Conservation (phyloP, 2,329 filamentous ascomycete genomes). For the Leptodontidium sp. region DNA sequence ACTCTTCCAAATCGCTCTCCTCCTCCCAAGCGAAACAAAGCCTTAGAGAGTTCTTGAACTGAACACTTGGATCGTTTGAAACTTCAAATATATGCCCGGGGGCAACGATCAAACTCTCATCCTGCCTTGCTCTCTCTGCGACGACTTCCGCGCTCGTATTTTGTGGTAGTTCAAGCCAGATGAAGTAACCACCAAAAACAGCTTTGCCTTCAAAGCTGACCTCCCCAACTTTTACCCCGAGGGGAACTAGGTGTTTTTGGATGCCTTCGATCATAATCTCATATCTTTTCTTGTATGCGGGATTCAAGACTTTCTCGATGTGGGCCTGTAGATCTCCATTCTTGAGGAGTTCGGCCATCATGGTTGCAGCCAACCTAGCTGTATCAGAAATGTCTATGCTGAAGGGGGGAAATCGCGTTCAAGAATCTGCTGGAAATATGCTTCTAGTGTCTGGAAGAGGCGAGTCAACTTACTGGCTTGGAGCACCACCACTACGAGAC, state of each 20-base stretch:
- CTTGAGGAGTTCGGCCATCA: conserved; percentile 58
- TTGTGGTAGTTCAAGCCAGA: conserved; percentile 76
- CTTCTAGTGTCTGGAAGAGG: neutral
- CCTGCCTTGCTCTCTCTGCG: conserved; percentile 64
- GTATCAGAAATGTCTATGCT: neutral
- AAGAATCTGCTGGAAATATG: no score
- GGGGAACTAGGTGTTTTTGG: conserved; percentile 63
- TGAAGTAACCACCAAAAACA: conserved; percentile 82
- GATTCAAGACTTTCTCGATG: conserved; percentile 53
- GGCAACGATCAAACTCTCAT: conserved; percentile 74
- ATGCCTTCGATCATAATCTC: conserved; percentile 66
- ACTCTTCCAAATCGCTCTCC: conserved; percentile 70
- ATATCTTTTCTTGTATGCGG: conserved; percentile 57
- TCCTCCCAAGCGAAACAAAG: conserved; percentile 79
- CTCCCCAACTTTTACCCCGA: conserved; percentile 61
- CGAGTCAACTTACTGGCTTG: conserved; percentile 51
- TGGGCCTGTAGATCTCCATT: conserved; percentile 55
- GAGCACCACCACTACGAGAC: conserved; percentile 64
- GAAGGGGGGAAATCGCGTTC: no score
- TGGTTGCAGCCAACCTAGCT: conserved; percentile 54
- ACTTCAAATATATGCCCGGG: conserved; percentile 76
- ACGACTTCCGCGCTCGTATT: conserved; percentile 58
- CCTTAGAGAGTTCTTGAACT: conserved; percentile 67
- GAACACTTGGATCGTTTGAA: conserved; percentile 60
- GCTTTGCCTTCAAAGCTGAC: conserved; percentile 52